A percentile compares a stretch with the other conserved stretches of the same genome.
Evolutionary conservation across 257 asterid genomes (phyloP).

Genomic region (Perilla frutescens): DNA sequence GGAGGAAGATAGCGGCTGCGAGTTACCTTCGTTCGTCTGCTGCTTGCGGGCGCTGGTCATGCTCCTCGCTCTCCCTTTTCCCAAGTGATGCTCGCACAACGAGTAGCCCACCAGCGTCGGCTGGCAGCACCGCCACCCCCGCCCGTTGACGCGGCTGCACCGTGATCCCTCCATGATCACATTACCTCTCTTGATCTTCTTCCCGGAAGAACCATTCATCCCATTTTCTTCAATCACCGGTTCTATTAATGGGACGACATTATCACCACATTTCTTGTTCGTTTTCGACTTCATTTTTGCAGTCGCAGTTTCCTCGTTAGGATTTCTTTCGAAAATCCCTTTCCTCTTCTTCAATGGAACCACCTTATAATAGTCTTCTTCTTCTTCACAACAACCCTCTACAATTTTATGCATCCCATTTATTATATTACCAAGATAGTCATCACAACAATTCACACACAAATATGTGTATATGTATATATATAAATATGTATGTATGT

Average conservation of each 20-base stretch:
- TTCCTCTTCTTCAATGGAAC: slow-evolving; percentile 68
- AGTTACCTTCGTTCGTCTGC: background rate
- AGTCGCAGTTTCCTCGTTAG: slow-evolving; percentile 28
- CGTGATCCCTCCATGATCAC: slow-evolving; percentile 73
- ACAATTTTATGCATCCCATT: background rate
- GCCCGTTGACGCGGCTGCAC: slow-evolving; percentile 83
- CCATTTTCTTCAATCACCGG: background rate
- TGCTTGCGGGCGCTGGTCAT: slow-evolving; percentile 36
- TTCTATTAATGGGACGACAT: slow-evolving; percentile 13
- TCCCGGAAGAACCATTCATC: background rate
- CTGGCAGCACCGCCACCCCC: slow-evolving; percentile 87
- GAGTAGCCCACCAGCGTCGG: slow-evolving; percentile 78
- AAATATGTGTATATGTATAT: background rate
- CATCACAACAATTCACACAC: background rate
- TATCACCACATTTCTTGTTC: slow-evolving; percentile 53
- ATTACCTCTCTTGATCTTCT: slow-evolving; percentile 58
- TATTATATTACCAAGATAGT: background rate
- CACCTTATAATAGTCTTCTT: slow-evolving; percentile 38
- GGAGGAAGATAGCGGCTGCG: slow-evolving; percentile 3
- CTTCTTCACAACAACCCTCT: slow-evolving; percentile 39
- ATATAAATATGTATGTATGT: background rate
- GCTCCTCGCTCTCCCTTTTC: slow-evolving; percentile 69
- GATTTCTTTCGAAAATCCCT: slow-evolving; percentile 38
- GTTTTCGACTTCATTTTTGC: slow-evolving; percentile 61
- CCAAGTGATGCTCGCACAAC: slow-evolving; percentile 78